Evolutionary conservation across 352 stramenopile genomes (phyloP).

Genomic region (Phytophthora idaei): DNA sequence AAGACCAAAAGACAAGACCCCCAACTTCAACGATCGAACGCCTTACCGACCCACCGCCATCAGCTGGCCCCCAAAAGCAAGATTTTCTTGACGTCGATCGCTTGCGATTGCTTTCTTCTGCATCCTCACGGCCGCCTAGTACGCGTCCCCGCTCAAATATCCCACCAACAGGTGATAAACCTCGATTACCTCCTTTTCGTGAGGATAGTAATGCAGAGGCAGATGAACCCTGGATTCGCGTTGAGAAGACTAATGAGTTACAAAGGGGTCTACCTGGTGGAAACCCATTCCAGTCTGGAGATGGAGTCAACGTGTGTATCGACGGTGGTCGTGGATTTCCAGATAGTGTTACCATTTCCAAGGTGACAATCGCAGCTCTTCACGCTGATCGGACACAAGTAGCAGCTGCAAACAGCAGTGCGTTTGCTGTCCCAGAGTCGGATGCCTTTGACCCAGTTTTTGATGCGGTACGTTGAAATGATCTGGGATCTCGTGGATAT

Average conservation of each 20-base stretch:
- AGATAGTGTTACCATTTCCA: conserved; percentile 70
- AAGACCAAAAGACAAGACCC: conserved; percentile 9
- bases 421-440: conserved; percentile 26
- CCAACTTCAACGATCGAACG: conserved; percentile 2
- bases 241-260: conserved; percentile 46
- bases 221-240: conserved; percentile 38
- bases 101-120: conserved; percentile 33
- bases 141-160: conserved; percentile 36
- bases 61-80: conserved; percentile 21
- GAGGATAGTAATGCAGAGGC: conserved; percentile 27
- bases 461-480: conserved; percentile 45
- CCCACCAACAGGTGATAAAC: conserved; percentile 22
- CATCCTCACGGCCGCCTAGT: conserved; percentile 38
- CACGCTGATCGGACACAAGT: conserved; percentile 55
- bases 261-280: conserved; percentile 27
- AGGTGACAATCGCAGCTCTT: conserved; percentile 71
- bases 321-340: conserved; percentile 79
- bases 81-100: conserved; percentile 45
- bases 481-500: neutral
- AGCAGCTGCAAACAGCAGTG: conserved; percentile 30
- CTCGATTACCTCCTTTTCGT: conserved; percentile 30
- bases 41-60: neutral
- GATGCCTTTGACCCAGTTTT: conserved; percentile 55
- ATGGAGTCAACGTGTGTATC: conserved; percentile 85
- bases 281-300: conserved; percentile 55